These are phyloP conservation scores for Leccinum olivaceopallidum DNA, from an alignment of 768 basidiomycete genomes.

Conservation along the genomic window DNA sequence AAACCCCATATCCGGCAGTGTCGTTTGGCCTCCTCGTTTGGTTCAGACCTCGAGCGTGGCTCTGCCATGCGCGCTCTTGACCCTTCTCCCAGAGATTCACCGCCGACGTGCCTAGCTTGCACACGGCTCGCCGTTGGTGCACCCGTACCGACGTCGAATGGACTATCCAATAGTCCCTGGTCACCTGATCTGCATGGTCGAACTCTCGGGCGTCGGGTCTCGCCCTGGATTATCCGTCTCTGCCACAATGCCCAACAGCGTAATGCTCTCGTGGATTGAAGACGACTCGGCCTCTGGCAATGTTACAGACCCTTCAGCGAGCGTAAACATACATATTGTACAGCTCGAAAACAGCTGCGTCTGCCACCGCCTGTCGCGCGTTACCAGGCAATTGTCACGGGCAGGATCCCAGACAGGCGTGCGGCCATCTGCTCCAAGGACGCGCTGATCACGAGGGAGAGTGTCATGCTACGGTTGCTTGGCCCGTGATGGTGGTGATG, in stretches of 20 bases:
- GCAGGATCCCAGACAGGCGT: conserved; percentile 48
- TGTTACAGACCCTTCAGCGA: conserved; percentile 26
- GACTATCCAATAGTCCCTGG: neutral
- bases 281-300: conserved; percentile 24
- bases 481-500: conserved; percentile 31
- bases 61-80: neutral
- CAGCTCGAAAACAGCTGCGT: conserved; percentile 58
- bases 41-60: conserved; percentile 1
- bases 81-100: conserved; percentile 6
- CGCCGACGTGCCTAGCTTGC: neutral
- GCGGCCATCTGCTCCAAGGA: conserved; percentile 44
- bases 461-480: conserved; percentile 17
- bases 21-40: conserved; percentile 25
- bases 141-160: neutral
- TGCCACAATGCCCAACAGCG: conserved; percentile 41
- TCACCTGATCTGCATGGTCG: conserved; percentile 5
- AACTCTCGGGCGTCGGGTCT: neutral
- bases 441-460: conserved; percentile 52
- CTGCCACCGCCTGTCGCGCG: conserved; percentile 57
- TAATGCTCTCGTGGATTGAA: conserved; percentile 49
- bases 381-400: conserved; percentile 46
- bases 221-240: conserved; percentile 37
- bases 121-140: neutral
- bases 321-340: conserved; percentile 55
- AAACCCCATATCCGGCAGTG: conserved; percentile 25